These are phyloP conservation scores for Sphaceloma murrayae DNA, from an alignment of 2,329 filamentous ascomycete genomes.

Conservation along the genomic window DNA sequence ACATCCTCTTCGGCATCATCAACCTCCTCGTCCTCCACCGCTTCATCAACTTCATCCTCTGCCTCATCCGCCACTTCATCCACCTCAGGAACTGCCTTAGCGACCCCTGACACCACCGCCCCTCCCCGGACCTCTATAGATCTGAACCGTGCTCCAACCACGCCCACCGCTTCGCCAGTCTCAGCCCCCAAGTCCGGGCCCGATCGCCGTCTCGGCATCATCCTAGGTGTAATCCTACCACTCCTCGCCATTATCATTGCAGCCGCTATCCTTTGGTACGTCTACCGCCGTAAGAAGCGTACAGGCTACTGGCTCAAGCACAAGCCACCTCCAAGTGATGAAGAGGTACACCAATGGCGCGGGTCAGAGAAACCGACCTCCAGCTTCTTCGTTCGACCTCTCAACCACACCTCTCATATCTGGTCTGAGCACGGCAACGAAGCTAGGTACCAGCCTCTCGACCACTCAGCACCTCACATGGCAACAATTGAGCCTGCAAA, in stretches of 20 bases:
- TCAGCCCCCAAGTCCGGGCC: conserved; percentile 3
- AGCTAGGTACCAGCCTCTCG: conserved; percentile 1
- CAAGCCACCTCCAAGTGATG: conserved; percentile 12
- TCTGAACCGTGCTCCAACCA: conserved; percentile 8
- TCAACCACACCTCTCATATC: conserved; percentile 13
- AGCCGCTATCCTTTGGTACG: conserved; percentile 18
- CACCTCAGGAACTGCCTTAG: neutral
- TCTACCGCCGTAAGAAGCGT: conserved; percentile 18
- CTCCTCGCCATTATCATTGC: conserved; percentile 19
- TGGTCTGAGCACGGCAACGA: conserved; percentile 5
- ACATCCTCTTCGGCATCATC: conserved; percentile 14
- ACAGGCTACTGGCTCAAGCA: conserved; percentile 17
- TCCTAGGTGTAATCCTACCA: conserved; percentile 20
- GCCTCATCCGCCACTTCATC: conserved; percentile 1
- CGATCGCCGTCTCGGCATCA: conserved; percentile 19
- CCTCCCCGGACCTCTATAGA: conserved; percentile 16
- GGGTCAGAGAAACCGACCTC: conserved; percentile 6
- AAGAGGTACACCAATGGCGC: conserved; percentile 15
- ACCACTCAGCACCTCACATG: conserved; percentile 2
- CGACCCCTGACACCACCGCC: conserved; percentile 1
- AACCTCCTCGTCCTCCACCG: conserved; percentile 1
- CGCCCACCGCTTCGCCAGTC: conserved; percentile 1
- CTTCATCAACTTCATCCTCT: conserved; percentile 6
- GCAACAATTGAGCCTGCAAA: conserved; percentile 1
- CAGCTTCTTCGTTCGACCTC: conserved; percentile 9